Percentiles rank a stretch among this genome's conserved stretches.
Evolutionary conservation across 306 rosid species (phyloP).

Genomic region (Cucurbita ficifolia): DNA sequence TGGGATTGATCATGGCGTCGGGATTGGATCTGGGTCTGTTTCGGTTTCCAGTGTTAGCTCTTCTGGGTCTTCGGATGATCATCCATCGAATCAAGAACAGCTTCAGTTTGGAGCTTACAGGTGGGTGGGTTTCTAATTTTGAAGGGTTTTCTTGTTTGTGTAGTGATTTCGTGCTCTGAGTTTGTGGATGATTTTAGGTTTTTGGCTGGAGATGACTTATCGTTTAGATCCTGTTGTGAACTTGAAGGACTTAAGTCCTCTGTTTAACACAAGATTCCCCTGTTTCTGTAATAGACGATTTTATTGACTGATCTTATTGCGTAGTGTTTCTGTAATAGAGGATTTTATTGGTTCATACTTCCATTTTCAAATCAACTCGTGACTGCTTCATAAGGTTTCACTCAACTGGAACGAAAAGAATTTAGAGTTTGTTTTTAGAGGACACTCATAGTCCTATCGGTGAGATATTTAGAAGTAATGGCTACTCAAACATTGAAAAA

Average conservation of each 20-base stretch:
- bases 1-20: conserved; percentile 33
- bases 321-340: neutral
- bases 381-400: conserved; percentile 5
- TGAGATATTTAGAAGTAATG: conserved; percentile 3
- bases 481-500: neutral
- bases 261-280: neutral
- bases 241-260: neutral
- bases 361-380: conserved; percentile 1
- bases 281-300: neutral
- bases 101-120: conserved; percentile 29
- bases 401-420: conserved; percentile 4
- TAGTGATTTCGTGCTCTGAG: neutral
- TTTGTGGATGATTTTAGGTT: neutral
- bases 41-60: conserved; percentile 75
- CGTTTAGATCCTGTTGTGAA: neutral
- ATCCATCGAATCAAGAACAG: conserved; percentile 26
- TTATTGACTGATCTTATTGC: neutral
- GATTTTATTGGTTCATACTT: neutral
- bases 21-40: conserved; percentile 37
- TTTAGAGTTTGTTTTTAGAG: neutral
- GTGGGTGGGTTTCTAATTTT: conserved; percentile 21
- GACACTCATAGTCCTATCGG: neutral
- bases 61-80: conserved; percentile 59
- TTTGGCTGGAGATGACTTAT: neutral
- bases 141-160: neutral